Percentiles rank a stretch among this genome's conserved stretches.
Conservation (phyloP, 2,329 filamentous ascomycete genomes). For the Emergomyces pasteurianus region DNA sequence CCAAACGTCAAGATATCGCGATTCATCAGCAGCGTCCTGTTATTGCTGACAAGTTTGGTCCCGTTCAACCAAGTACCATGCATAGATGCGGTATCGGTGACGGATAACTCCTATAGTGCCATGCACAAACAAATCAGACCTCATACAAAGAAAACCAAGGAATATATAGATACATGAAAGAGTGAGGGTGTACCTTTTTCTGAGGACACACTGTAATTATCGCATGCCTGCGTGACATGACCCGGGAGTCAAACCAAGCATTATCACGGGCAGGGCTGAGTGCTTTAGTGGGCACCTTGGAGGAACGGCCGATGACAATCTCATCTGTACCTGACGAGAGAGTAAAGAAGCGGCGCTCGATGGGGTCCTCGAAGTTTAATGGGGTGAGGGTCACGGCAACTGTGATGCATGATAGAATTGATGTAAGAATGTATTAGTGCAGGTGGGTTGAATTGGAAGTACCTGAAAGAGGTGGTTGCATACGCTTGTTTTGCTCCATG, state of each 20-base stretch:
- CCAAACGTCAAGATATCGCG: conserved; percentile 35
- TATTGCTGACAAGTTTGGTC: conserved; percentile 25
- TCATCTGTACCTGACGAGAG: conserved; percentile 18
- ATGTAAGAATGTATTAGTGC: background rate
- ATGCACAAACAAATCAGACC: background rate
- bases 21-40: conserved; percentile 27
- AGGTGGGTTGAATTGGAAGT: too few relatives aligned
- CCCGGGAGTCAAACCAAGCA: conserved; percentile 35
- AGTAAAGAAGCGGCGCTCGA: conserved; percentile 22
- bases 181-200: conserved; percentile 16
- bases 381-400: conserved; percentile 24
- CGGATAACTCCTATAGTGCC: conserved; percentile 28
- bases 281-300: conserved; percentile 26
- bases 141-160: background rate
- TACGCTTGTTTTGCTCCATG: background rate
- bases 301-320: conserved; percentile 31
- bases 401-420: conserved; percentile 10
- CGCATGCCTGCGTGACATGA: conserved; percentile 37
- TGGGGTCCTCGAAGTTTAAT: conserved; percentile 14
- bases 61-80: conserved; percentile 50
- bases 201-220: conserved; percentile 19
- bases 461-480: background rate
- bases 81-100: conserved; percentile 48
- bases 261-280: conserved; percentile 27
- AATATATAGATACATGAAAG: background rate